Evolutionary conservation across 208 protist species (phyloP).

Genomic region (Crithidia sp.): DNA sequence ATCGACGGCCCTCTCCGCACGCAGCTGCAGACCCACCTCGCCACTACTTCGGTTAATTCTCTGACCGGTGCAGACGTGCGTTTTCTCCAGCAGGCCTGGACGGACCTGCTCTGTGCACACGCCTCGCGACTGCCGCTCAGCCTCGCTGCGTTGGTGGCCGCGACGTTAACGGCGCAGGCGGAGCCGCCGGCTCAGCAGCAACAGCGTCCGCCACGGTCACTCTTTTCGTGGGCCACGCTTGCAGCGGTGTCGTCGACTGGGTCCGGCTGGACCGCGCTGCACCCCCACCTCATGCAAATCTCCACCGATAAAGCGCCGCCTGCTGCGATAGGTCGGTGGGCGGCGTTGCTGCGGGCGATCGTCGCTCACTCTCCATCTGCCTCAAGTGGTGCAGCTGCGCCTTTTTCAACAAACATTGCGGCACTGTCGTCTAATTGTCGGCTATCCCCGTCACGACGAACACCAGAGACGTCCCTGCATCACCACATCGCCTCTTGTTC

Average conservation of each 20-base stretch:
- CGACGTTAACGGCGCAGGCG: no score
- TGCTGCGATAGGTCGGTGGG: constrained; percentile 1
- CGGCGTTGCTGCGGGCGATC: constrained; percentile 17
- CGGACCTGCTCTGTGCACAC: constrained; percentile 5
- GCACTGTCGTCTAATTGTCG: no score
- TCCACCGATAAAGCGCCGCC: neutral
- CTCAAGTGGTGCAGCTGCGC: neutral
- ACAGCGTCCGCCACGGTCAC: neutral
- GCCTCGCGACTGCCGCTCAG: neutral
- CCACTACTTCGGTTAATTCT: neutral
- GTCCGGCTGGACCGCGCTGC: constrained; percentile 22
- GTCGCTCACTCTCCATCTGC: neutral
- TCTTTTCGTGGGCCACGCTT: constrained; percentile 12
- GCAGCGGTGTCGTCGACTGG: constrained; percentile 18
- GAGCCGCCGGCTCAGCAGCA: no score
- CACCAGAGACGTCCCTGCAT: no score
- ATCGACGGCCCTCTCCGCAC: constrained; percentile 16
- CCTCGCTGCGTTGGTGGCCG: neutral
- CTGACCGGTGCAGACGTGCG: neutral
- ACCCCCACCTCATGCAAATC: constrained; percentile 2
- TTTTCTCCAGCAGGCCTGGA: constrained; percentile 12
- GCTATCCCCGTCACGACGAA: no score
- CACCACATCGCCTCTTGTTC: constrained; percentile 8
- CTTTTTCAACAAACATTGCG: neutral
- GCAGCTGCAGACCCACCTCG: neutral